Evolutionary conservation across 495 filamentous ascomycete species (phyloP), one percentile per base, ranked within the genome.

Genomic region (Aspergillus bertholletiae): DNA sequence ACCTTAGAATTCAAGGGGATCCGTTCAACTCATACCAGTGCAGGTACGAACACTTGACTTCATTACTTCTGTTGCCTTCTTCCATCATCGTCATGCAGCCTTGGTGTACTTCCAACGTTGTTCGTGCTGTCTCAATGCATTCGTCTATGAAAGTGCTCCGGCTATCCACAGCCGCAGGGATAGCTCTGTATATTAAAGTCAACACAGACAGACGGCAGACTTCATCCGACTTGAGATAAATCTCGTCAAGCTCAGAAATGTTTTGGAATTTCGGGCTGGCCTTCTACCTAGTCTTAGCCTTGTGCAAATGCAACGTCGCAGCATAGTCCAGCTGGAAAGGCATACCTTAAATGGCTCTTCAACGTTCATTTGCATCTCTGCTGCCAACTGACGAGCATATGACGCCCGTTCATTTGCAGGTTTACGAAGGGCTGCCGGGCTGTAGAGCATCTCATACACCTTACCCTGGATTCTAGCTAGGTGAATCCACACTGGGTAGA

Each of bases 101-200:
- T 47, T 82, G 76, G 51, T 88, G 84, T 2, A 63, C 57, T 23
- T 74, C 66, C 43, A 87, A 73, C 1, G 84, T 77, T 13, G 67
- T 64, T 17, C 86, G 68, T 12, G 86, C 84, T 39, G 76, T 73
- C 20, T 84, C 73, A 35, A 88, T 76, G 48, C 86, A 89, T 55
- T 84, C 83, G 1, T 70, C 63, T 46, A 76, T 75, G 56, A 87
- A 84, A 0, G 77, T 80, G 30, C 71, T 72, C 4, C 67, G 62
- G 1, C 72, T 62, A 0, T 72, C 78, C 0, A 64, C 53, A 0
- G 64, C 66, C 6, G 71, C 74, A 0, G 82, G 83, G 24, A 86
- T 78, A 18, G 84, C 84, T 49, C 85, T 79, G 63, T 88, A 85
- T 21, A 84, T 80, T 40, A 89, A 66, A 1, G 80, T 77, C 56